Conservation (phyloP, 2,329 filamentous ascomycete species). For the Colletotrichum melonis region DNA sequence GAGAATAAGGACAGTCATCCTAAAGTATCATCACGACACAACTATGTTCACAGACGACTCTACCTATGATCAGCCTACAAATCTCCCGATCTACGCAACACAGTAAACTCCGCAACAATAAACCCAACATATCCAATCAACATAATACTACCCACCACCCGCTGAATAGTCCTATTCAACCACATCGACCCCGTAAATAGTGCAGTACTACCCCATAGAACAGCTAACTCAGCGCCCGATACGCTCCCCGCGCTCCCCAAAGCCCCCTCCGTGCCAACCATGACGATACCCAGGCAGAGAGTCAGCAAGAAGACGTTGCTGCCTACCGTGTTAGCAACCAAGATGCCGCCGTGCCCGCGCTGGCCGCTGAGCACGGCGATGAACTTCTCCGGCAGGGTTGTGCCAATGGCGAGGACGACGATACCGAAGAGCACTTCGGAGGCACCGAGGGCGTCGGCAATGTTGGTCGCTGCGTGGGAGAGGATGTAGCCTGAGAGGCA, state of each 20-base stretch:
- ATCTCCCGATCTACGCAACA: constrained; percentile 10
- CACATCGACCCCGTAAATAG: constrained; percentile 21
- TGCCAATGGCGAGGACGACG: constrained; percentile 58
- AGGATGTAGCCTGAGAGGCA: constrained; percentile 61
- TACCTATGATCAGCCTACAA: not conserved
- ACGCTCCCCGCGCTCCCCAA: constrained; percentile 31
- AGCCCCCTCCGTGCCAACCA: constrained; percentile 29
- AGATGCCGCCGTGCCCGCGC: constrained; percentile 58
- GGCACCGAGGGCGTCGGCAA: constrained; percentile 53
- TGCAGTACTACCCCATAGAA: constrained; percentile 35
- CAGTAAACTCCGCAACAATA: constrained; percentile 36
- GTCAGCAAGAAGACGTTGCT: constrained; percentile 67
- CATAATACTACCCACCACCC: constrained; percentile 34
- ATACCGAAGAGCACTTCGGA: constrained; percentile 58
- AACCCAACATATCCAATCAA: constrained; percentile 35
- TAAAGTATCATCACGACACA: not conserved
- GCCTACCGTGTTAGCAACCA: constrained; percentile 63
- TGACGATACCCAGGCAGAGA: constrained; percentile 57
- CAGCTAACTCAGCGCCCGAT: constrained; percentile 30
- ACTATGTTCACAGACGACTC: not conserved
- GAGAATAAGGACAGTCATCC: too few species aligned
- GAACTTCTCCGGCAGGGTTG: constrained; percentile 65
- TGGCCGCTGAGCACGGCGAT: constrained; percentile 59
- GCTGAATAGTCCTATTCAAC: constrained; percentile 30
- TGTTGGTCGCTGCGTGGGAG: constrained; percentile 56